These are phyloP conservation scores for Alternaria consortialis DNA, from an alignment of 2,329 filamentous ascomycete species.

Conservation along the genomic window DNA sequence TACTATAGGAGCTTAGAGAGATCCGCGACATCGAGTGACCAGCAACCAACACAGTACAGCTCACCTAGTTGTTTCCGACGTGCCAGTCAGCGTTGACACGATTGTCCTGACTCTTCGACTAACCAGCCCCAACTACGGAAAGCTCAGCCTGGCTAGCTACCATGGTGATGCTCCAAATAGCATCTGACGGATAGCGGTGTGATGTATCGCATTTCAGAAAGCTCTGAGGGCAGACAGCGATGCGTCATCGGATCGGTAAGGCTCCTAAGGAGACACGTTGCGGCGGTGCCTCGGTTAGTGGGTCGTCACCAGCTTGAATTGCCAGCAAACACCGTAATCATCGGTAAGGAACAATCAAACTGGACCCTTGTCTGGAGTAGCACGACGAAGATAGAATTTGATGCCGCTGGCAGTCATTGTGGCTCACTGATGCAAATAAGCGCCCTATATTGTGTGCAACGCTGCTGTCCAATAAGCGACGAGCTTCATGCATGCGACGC, in stretches of 20 bases:
- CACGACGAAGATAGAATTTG: constrained; percentile 1
- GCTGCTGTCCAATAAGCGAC: constrained; percentile 8
- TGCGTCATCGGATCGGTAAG: constrained; percentile 19
- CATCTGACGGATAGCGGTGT: constrained; percentile 24
- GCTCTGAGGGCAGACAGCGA: constrained; percentile 14
- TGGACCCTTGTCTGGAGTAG: not conserved
- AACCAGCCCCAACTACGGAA: not conserved
- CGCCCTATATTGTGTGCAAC: constrained; percentile 12
- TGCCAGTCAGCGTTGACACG: not conserved
- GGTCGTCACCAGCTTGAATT: constrained; percentile 15
- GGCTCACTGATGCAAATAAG: constrained; percentile 10
- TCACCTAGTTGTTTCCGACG: not conserved
- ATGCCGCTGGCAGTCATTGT: constrained; percentile 14
- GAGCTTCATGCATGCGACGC: constrained; percentile 4
- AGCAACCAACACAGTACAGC: not conserved
- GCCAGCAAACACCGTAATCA: constrained; percentile 20
- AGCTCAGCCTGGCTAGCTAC: not conserved
- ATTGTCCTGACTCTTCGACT: not conserved
- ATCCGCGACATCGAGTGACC: not conserved
- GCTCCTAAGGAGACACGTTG: constrained; percentile 27
- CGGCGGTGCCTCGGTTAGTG: constrained; percentile 24
- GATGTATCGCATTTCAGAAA: constrained; percentile 9
- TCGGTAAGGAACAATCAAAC: constrained; percentile 6
- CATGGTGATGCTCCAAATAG: constrained; percentile 16
- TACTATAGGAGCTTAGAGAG: not conserved